Conservation (phyloP, 345 rosid species). For the Corymbia maculata region DNA sequence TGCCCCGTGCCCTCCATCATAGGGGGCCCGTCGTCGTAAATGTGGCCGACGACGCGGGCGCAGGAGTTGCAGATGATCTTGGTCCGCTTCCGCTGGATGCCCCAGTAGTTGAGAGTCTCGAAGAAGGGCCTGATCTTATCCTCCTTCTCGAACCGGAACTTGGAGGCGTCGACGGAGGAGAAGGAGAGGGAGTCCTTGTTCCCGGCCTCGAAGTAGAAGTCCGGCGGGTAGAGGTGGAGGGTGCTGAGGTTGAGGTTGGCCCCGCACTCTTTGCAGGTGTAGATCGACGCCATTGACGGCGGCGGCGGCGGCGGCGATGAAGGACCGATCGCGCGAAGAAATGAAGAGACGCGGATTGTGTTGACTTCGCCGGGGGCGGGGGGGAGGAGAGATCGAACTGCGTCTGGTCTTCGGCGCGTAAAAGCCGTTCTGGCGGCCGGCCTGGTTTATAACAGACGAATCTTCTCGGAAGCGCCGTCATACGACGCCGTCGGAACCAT, state of each 20-base stretch:
- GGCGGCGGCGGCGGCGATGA: background rate
- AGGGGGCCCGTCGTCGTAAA: slow-evolving; percentile 91
- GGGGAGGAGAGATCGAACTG: background rate
- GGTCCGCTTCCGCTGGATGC: slow-evolving; percentile 66
- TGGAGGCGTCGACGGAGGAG: slow-evolving; percentile 54
- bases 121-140: slow-evolving; percentile 80
- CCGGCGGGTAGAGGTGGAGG: slow-evolving; percentile 48
- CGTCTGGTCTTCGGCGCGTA: background rate
- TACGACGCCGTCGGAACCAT: background rate
- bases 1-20: slow-evolving; percentile 54
- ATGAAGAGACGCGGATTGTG: background rate
- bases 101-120: slow-evolving; percentile 85
- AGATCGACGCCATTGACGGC: slow-evolving; percentile 41
- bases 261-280: slow-evolving; percentile 68
- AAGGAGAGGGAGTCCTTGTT: slow-evolving; percentile 77
- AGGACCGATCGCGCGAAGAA: background rate
- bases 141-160: slow-evolving; percentile 67
- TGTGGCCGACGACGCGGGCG: slow-evolving; percentile 39
- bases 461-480: background rate
- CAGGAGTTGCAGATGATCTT: slow-evolving; percentile 64
- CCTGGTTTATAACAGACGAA: background rate
- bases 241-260: slow-evolving; percentile 54
- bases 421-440: background rate
- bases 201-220: slow-evolving; percentile 89
- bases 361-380: background rate